Conservation (phyloP, 164 flowering plant genomes). For the Warburgia ugandensis region DNA sequence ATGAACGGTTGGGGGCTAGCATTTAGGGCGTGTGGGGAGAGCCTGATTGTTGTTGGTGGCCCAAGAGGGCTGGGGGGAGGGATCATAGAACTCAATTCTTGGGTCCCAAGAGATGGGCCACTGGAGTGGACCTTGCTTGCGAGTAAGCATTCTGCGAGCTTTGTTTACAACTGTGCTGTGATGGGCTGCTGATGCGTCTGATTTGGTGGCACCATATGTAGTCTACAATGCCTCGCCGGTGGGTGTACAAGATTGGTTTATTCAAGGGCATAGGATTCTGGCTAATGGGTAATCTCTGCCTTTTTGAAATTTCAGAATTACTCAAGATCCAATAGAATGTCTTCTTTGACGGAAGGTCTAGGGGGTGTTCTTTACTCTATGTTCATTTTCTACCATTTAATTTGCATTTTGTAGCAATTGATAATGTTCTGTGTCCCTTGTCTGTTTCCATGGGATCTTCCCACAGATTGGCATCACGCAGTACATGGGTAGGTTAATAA, state of each 20-base stretch:
- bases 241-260: constrained; percentile 22
- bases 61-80: constrained; percentile 65
- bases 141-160: constrained; percentile 17
- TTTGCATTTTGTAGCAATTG: constrained; percentile 16
- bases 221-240: constrained; percentile 9
- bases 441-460: constrained; percentile 18
- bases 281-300: constrained; percentile 24
- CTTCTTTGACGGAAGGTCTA: constrained; percentile 7
- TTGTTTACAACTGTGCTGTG: constrained; percentile 33
- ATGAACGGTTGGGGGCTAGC: constrained; percentile 97
- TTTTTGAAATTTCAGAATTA: constrained; percentile 15
- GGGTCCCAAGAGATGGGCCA: constrained; percentile 79
- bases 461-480: constrained; percentile 25
- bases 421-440: constrained; percentile 9
- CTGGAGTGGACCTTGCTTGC: constrained; percentile 72
- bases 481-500: constrained; percentile 27
- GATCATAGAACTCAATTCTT: constrained; percentile 67
- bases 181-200: constrained; percentile 25
- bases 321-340: constrained; percentile 18
- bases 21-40: constrained; percentile 84
- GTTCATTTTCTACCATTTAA: constrained; percentile 11
- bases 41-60: constrained; percentile 86
- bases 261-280: constrained; percentile 22
- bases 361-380: background rate
- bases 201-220: constrained; percentile 11